These are phyloP conservation scores for Misopates orontium DNA, from an alignment of 257 asterid species.

Conservation along the genomic window DNA sequence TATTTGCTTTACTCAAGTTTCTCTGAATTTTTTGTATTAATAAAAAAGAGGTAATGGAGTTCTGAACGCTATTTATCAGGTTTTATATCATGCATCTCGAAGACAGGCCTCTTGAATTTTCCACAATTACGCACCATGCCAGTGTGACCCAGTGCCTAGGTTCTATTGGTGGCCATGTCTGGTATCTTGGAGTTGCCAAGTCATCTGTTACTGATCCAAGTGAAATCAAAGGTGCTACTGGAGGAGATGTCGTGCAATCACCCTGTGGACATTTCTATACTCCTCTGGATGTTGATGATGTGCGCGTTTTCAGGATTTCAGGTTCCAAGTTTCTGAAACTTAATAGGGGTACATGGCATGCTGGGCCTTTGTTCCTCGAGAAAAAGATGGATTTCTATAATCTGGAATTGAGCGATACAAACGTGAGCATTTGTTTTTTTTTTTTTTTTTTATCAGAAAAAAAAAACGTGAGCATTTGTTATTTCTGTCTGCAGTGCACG, in stretches of 20 bases:
- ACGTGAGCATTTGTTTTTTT: conserved; percentile 45
- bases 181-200: conserved; percentile 95
- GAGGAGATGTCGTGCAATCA: conserved; percentile 42
- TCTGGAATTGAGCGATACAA: conserved; percentile 78
- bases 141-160: conserved; percentile 91
- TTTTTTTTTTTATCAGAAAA: too few relatives aligned
- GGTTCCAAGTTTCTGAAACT: conserved; percentile 87
- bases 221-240: conserved; percentile 30
- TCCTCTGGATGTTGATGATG: conserved; percentile 72
- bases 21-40: neutral
- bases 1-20: neutral
- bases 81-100: conserved; percentile 80
- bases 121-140: conserved; percentile 83
- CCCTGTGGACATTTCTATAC: conserved; percentile 62
- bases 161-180: conserved; percentile 71
- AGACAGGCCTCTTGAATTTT: conserved; percentile 59
- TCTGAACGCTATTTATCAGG: conserved; percentile 31
- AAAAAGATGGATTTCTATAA: conserved; percentile 80
- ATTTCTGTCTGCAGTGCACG: neutral
- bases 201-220: conserved; percentile 61
- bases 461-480: conserved; percentile 55
- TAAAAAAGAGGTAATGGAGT: neutral
- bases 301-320: conserved; percentile 67
- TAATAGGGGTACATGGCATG: conserved; percentile 87
- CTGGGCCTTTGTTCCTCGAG: conserved; percentile 76